Base-by-base conservation (phyloP, 148 eudicot species). In the Rhododendron vialii region DNA sequence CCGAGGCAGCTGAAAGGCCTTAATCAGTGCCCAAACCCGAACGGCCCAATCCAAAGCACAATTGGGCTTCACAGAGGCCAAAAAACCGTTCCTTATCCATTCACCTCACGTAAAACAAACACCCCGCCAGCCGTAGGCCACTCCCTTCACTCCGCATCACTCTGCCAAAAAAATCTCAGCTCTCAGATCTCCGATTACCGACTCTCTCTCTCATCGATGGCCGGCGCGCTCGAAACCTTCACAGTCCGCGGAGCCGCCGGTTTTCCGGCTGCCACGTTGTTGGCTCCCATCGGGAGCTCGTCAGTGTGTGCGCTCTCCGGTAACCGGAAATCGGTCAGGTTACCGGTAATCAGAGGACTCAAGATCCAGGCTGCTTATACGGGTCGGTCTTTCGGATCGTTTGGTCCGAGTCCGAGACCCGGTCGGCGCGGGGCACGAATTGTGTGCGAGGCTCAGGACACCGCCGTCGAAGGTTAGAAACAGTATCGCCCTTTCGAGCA, bases 391-490 rank as follows among this genome's bases (percentile, higher is more conserved):
- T 89, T 81, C 18, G 82, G 86, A 89, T 89, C 93, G 50, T 57
- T 83, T 35, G 87, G 51, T 30, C 88, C 71, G 11, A 86, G 81
- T 63, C 38, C 38, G 38, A 79, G 81, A 87, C 47, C 86, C 73
- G 87, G 55, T 87, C 92, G 92, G 57, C 89, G 90, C 61, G 86
- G 86, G 81, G 83, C 88, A 13, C 85, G 93, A 26, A 88, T 95
- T 83, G 95, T 93, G 1, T 92, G 94, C 86, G 99, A 95, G 84
- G 92, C 93, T 80, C 94, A 93, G 84, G 92, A 95, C 13, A 87
- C 99, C 9, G 90, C 98, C 76, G 90, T 93, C n/a, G 89, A 88
- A 90, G 92, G 99, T 96, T 85, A 74, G 81, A 41, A 35, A 24
- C 28, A 14, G 43, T 4, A 8, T 38, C 17, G 43, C 24, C 74